Evolutionary conservation across 163 green algal species (phyloP), one percentile per base, ranked within the genome.

Genomic region (Chlamydomonas reinhardtii): DNA sequence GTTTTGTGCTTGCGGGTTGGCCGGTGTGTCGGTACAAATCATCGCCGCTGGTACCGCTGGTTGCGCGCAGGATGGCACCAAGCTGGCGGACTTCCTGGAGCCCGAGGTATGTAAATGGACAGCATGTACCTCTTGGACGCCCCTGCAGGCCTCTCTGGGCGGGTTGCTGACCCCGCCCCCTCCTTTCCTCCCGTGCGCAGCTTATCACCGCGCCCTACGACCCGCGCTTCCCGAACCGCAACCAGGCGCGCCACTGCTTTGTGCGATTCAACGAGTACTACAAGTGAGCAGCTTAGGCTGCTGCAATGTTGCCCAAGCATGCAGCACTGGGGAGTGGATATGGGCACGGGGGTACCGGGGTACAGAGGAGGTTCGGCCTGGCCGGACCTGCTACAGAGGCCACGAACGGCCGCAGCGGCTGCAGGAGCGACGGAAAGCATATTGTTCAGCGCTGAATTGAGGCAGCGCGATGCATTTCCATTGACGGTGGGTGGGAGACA

Each of bases 211-310:
- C 95, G 14, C 93, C 93, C 20, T 95, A 95, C 77, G 96, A 98
- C 87, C 92, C 94, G 29, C 93, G 96, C 54, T 98, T 98, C 87
- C 94, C 94, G 32, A 95, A 95, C 65, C 95, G 92, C 34, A 98
- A 98, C 87, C 96, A 98, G 87, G 91, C 94, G 48, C 91, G 95
- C 31, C 95, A 98, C 86, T 98, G 96, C 93, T 98, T 96, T 90
- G 96, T 97, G 35, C 92, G 95, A 82, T 98, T 97, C 93, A 97
- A 98, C 78, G 95, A 98, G 92, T 97, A 93, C 88, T 90, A 94
- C 90, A 96, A 96, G 92, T 96, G 73, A 75, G 91, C 48, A 56
- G 48, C 48, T 17, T 22, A 11, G 43, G 43, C 43, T 56, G 39
- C 39, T 75, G 34, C 48, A n/a, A n/a, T n/a, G n/a, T 2, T 56